phyloP scores from a whole-genome alignment of 2,329 filamentous ascomycete genomes.

The Pestalotiopsis sp. region DNA sequence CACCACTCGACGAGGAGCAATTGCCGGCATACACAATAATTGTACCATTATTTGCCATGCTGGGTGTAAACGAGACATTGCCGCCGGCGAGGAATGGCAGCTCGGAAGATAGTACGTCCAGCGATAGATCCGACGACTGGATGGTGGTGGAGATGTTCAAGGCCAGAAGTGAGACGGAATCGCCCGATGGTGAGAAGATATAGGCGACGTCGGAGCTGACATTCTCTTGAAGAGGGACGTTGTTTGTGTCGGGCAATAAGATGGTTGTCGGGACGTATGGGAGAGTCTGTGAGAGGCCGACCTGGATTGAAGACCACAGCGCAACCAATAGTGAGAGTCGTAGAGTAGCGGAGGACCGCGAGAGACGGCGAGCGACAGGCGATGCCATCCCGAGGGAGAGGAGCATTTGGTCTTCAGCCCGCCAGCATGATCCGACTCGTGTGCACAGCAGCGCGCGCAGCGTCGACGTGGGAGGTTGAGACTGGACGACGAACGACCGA shows the following conservation, averaged over 20 bases:
- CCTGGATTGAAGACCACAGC: slow-evolving; percentile 17
- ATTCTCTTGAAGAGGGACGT: slow-evolving; percentile 36
- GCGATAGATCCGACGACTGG: slow-evolving; percentile 41
- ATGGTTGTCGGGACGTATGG: slow-evolving; percentile 81
- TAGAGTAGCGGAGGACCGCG: slow-evolving; percentile 20
- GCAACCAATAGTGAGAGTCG: slow-evolving; percentile 22
- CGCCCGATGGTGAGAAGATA: slow-evolving; percentile 62
- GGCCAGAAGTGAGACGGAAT: slow-evolving; percentile 56
- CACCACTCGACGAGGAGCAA: slow-evolving; percentile 58
- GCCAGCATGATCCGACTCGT: slow-evolving; percentile 7
- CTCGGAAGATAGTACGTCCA: slow-evolving; percentile 53
- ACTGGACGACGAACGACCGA: slow-evolving; percentile 4
- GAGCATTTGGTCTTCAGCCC: slow-evolving; percentile 7
- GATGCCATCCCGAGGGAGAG: slow-evolving; percentile 21
- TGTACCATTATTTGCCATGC: slow-evolving; percentile 67
- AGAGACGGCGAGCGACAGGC: slow-evolving; percentile 14
- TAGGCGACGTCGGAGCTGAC: slow-evolving; percentile 59
- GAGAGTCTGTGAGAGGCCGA: slow-evolving; percentile 47
- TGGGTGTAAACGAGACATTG: slow-evolving; percentile 65
- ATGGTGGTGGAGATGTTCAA: slow-evolving; percentile 66
- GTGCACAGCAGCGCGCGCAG: background rate
- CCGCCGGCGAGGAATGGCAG: slow-evolving; percentile 64
- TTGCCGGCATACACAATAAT: slow-evolving; percentile 75
- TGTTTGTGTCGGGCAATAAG: slow-evolving; percentile 55
- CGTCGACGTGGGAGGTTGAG: background rate